Percentiles rank a stretch among this genome's conserved stretches.
Conservation (phyloP, 2,329 filamentous ascomycete species). For the Nakataea oryzae region DNA sequence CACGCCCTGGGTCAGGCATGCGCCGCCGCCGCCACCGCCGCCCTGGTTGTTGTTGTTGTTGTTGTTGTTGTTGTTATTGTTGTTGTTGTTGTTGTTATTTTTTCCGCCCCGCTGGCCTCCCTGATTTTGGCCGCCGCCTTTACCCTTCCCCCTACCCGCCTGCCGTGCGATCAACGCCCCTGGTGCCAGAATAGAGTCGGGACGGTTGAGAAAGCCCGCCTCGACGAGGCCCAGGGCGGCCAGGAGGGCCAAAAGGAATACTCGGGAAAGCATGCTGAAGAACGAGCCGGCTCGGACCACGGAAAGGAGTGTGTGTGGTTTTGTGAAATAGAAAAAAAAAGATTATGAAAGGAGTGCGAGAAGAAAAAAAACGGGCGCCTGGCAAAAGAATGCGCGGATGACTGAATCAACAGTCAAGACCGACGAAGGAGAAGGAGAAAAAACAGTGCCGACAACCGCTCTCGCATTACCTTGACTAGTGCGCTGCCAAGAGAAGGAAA, state of each 20-base stretch:
- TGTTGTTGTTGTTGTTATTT: not conserved
- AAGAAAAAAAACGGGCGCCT: not conserved
- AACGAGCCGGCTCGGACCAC: not conserved
- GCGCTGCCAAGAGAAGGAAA: not conserved
- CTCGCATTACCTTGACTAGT: not conserved
- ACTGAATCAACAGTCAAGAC: not conserved
- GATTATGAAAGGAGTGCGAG: not conserved
- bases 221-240: not conserved
- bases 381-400: not conserved
- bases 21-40: no score
- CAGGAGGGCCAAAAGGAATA: not conserved
- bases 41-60: no score
- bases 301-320: not conserved
- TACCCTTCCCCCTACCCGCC: slow-evolving; percentile 17
- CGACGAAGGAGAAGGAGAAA: not conserved
- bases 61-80: not conserved
- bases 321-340: not conserved
- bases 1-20: not conserved
- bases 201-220: not conserved
- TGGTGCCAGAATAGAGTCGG: not conserved
- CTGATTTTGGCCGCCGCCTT: no score
- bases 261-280: not conserved
- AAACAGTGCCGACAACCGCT: not conserved
- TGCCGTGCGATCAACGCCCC: not conserved
- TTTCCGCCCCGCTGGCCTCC: not conserved